Evolutionary conservation across 805 yeast species (phyloP).

Genomic region (Hanseniaspora vineae): DNA sequence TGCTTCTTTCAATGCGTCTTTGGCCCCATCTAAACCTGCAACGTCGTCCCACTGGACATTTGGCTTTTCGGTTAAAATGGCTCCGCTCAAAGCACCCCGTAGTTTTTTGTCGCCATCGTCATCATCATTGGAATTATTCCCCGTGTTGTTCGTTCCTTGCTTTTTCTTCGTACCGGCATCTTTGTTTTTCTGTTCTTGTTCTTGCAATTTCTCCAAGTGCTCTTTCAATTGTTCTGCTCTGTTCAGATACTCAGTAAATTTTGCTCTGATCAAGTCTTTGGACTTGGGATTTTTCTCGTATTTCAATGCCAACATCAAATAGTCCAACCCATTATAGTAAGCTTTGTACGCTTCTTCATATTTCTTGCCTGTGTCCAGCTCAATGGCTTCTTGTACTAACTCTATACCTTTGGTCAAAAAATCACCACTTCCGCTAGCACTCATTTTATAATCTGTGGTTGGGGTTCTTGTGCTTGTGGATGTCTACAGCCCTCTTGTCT

Average conservation of each 20-base stretch:
- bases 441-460: too few species aligned
- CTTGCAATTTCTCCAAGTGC: conserved; percentile 58
- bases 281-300: conserved; percentile 86
- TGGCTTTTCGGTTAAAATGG: conserved; percentile 84
- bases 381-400: conserved; percentile 86
- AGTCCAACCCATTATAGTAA: conserved; percentile 87
- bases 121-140: conserved; percentile 41
- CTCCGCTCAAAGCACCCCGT: conserved; percentile 83
- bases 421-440: conserved; percentile 42
- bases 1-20: conserved; percentile 93
- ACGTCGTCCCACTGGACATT: conserved; percentile 90
- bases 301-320: conserved; percentile 88
- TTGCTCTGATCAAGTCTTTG: conserved; percentile 76
- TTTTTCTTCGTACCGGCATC: conserved; percentile 41
- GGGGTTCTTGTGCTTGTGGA: too few species aligned
- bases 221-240: conserved; percentile 91
- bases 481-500: too few species aligned
- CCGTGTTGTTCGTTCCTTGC: conserved; percentile 42
- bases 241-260: conserved; percentile 80
- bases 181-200: conserved; percentile 29
- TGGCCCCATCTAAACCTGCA: conserved; percentile 91
- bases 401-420: conserved; percentile 92
- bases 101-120: conserved; percentile 80
- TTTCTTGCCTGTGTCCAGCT: conserved; percentile 77
- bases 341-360: conserved; percentile 91